Conservation (phyloP, 352 stramenopile species). For the Pythium utonaiense region DNA sequence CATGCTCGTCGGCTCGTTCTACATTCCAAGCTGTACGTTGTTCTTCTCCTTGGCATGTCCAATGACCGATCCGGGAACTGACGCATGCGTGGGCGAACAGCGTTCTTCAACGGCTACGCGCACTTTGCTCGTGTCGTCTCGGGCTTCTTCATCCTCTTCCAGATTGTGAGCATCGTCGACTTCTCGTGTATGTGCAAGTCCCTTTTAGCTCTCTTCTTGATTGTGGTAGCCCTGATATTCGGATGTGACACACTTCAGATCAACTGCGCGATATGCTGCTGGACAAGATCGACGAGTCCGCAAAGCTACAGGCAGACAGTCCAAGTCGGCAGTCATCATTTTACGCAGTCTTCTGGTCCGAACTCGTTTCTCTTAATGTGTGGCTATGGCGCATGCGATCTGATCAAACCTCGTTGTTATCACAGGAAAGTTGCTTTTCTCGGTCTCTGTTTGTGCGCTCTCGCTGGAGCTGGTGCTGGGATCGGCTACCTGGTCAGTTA, state of each 20-base stretch:
- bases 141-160: slow-evolving; percentile 73
- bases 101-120: slow-evolving; percentile 64
- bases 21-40: slow-evolving; percentile 57
- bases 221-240: not conserved
- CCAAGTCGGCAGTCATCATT: not conserved
- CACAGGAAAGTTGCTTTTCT: slow-evolving; percentile 58
- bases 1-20: slow-evolving; percentile 66
- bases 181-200: slow-evolving; percentile 61
- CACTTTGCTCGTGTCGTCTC: slow-evolving; percentile 53
- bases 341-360: slow-evolving; percentile 15
- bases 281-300: slow-evolving; percentile 41
- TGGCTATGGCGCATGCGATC: too few relatives aligned
- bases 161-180: slow-evolving; percentile 76
- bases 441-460: slow-evolving; percentile 49
- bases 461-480: slow-evolving; percentile 46
- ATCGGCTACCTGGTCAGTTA: slow-evolving; percentile 45
- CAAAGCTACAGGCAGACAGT: slow-evolving; percentile 24
- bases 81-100: too few relatives aligned
- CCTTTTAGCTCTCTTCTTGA: not conserved
- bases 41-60: too few relatives aligned
- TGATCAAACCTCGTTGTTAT: not conserved
- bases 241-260: slow-evolving; percentile 26
- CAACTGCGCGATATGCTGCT: slow-evolving; percentile 56
- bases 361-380: too few relatives aligned
- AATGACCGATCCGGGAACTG: too few relatives aligned